These are phyloP conservation scores for Benincasa hispida DNA, from an alignment of 306 rosid species.

Conservation along the genomic window DNA sequence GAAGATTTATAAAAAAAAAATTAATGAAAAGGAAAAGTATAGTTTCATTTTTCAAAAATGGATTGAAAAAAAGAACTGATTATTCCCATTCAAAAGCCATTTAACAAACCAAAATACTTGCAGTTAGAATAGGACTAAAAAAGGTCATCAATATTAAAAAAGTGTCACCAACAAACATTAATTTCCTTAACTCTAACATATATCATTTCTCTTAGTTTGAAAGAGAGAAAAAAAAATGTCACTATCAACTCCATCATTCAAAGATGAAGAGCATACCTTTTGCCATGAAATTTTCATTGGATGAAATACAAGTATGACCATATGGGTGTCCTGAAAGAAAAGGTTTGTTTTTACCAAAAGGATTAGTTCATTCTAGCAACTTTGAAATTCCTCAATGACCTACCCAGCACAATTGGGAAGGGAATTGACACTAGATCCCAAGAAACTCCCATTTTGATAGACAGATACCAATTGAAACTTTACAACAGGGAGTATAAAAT, in stretches of 20 bases:
- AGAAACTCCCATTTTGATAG: background rate
- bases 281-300: slow-evolving; percentile 67
- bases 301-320: slow-evolving; percentile 64
- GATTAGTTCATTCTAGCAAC: slow-evolving; percentile 14
- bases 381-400: background rate
- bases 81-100: background rate
- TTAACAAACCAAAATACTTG: background rate
- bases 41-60: too few relatives aligned
- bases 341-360: slow-evolving; percentile 35
- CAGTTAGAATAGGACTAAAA: background rate
- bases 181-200: background rate
- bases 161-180: background rate
- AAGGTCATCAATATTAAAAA: background rate
- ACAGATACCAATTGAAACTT: background rate
- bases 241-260: background rate
- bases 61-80: background rate
- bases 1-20: too few relatives aligned
- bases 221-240: background rate
- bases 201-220: background rate
- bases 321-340: slow-evolving; percentile 85
- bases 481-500: background rate
- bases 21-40: background rate
- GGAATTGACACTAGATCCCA: background rate
- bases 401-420: background rate
- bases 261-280: slow-evolving; percentile 67